A percentile compares a stretch with the other conserved stretches of the same genome.
These are phyloP conservation scores for Fusarium duplospermum DNA, from an alignment of 2,329 filamentous ascomycete genomes.

Conservation along the genomic window DNA sequence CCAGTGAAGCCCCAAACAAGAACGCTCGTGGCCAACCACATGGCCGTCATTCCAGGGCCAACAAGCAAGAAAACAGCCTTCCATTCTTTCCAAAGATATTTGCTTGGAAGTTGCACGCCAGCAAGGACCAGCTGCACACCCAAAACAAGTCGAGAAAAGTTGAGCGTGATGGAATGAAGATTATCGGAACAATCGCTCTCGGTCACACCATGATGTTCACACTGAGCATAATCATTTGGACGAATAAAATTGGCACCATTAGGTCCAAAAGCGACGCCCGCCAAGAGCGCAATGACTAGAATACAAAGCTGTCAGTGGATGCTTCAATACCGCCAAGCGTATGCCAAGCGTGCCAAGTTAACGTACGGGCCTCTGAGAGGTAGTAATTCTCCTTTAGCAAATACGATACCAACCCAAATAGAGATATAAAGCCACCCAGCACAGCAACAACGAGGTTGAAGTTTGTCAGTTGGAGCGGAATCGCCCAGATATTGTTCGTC, in stretches of 20 bases:
- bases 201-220: conserved; percentile 12
- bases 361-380: conserved; percentile 87
- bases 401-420: conserved; percentile 93
- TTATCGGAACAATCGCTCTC: conserved; percentile 56
- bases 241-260: conserved; percentile 80
- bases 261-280: conserved; percentile 83
- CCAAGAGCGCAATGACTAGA: conserved; percentile 83
- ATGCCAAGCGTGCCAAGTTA: neutral
- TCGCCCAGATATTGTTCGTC: conserved; percentile 44
- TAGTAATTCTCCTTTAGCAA: conserved; percentile 91
- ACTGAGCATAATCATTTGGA: conserved; percentile 78
- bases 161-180: conserved; percentile 79
- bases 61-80: conserved; percentile 78
- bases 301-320: conserved; percentile 48
- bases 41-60: conserved; percentile 84
- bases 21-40: conserved; percentile 88
- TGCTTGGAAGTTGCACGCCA: conserved; percentile 86
- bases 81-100: conserved; percentile 84
- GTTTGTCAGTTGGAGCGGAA: conserved; percentile 70
- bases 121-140: conserved; percentile 92
- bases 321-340: conserved; percentile 15
- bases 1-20: conserved; percentile 83
- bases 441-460: conserved; percentile 88
- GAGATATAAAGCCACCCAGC: conserved; percentile 85
- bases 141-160: conserved; percentile 87